Base-by-base conservation (phyloP, 1,284 basidiomycete genomes). In the Porogramme epimiltina region DNA sequence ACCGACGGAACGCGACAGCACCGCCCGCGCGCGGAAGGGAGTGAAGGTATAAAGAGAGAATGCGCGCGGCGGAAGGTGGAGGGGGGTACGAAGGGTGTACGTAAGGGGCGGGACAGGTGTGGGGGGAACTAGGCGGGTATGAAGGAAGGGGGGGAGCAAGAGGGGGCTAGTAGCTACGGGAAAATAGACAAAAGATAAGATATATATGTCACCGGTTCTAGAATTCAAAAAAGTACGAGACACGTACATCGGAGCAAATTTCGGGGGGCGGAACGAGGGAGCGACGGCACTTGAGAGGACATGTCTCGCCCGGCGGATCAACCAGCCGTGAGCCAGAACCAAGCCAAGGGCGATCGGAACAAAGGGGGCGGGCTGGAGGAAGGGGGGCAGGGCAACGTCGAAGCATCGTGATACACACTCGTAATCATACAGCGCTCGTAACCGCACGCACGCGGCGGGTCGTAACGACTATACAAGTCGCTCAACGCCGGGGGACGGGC, bases 251-350 rank as follows among this genome's bases (percentile, higher is more conserved):
- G 45, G 42, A 18, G 54, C 51, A 50, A 42, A 55, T 38, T 31
- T 34, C 41, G 45, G 46, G 41, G 44, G 31, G n/a, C 45, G 38
- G 28, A 55, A 6, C 48, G 31, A 45, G 47, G 43, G 47, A 47
- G 42, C 49, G 53, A 58, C 49, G 37, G 54, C 53, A 55, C 28
- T 50, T 55, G 47, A 47, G 42, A 47, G 46, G 51, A 51, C 38
- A 53, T 54, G 55, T 60, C 61, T 52, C 55, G 59, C 62, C 61
- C 52, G n/a, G n/a, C n/a, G 58, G 60, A 41, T 62, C 59, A 59
- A 64, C 62, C 60, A 59, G 59, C 56, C 56, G 28, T 13, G 28
- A 13, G 46, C 52, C 41, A 55, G 55, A 59, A 37, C 52, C 51
- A 61, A 47, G 55, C 57, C 55, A 57, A 56, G 46, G 52, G 55